A percentile compares a stretch with the other conserved stretches of the same genome.
These are phyloP conservation scores for Puccinia coronata DNA, from an alignment of 1,284 basidiomycete species.

Conservation along the genomic window DNA sequence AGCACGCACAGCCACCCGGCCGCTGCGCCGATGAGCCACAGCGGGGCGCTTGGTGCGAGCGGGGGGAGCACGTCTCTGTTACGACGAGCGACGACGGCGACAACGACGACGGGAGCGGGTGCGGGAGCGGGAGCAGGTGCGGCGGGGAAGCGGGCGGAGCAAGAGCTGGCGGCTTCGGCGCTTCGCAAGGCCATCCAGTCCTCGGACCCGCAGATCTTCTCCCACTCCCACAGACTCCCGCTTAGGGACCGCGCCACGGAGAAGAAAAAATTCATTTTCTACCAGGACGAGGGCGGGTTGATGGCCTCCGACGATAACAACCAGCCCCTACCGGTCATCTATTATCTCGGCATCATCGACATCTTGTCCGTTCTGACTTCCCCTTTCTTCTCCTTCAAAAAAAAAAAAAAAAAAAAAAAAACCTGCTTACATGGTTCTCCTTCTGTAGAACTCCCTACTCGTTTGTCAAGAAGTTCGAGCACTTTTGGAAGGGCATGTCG, in stretches of 20 bases:
- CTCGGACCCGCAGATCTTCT: slow-evolving; percentile 76
- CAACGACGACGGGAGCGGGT: no score
- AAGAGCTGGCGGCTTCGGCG: slow-evolving; percentile 73
- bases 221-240: slow-evolving; percentile 68
- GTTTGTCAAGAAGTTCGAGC: slow-evolving; percentile 76
- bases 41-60: neutral
- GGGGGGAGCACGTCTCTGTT: slow-evolving; percentile 18
- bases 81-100: slow-evolving; percentile 64
- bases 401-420: no score
- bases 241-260: slow-evolving; percentile 67
- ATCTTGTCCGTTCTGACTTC: slow-evolving; percentile 58
- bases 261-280: slow-evolving; percentile 84
- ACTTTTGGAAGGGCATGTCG: slow-evolving; percentile 85
- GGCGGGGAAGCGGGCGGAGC: slow-evolving; percentile 64
- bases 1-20: neutral
- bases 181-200: slow-evolving; percentile 80
- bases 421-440: no score
- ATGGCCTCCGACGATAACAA: slow-evolving; percentile 85
- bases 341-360: slow-evolving; percentile 67
- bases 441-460: slow-evolving; percentile 20
- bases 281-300: slow-evolving; percentile 93
- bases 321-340: slow-evolving; percentile 73
- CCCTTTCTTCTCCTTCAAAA: slow-evolving; percentile 19
- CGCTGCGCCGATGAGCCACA: neutral
- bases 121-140: no score